Evolutionary conservation across 306 rosid genomes (phyloP).

Genomic region (Gleditsia sinensis): DNA sequence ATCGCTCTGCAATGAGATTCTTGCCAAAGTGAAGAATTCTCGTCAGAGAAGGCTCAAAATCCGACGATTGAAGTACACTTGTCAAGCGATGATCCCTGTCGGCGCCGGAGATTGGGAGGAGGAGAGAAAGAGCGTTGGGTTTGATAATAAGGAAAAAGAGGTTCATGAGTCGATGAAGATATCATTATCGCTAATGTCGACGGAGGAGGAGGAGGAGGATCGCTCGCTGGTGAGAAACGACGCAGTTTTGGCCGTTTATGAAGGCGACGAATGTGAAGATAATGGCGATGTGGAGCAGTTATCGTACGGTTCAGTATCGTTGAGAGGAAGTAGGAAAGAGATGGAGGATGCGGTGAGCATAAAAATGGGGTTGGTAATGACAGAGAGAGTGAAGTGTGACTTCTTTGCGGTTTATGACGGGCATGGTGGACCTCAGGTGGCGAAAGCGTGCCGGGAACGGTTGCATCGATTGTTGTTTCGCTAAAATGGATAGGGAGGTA

Average conservation of each 20-base stretch:
- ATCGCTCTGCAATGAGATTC: neutral
- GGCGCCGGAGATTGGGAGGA: neutral
- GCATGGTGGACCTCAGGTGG: slow-evolving; percentile 80
- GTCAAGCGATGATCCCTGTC: slow-evolving; percentile 37
- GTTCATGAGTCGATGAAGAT: slow-evolving; percentile 35
- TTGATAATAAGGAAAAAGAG: neutral
- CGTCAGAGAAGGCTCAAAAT: slow-evolving; percentile 44
- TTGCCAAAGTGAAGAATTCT: slow-evolving; percentile 31
- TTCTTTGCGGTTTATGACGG: slow-evolving; percentile 87
- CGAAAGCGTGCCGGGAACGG: slow-evolving; percentile 62
- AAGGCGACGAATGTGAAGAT: neutral
- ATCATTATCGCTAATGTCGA: slow-evolving; percentile 42
- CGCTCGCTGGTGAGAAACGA: slow-evolving; percentile 5
- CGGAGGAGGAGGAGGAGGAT: slow-evolving; percentile 30
- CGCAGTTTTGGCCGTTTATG: neutral
- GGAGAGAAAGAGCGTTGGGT: neutral
- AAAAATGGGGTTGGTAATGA: slow-evolving; percentile 55
- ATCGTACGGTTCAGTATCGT: slow-evolving; percentile 58
- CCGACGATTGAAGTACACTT: slow-evolving; percentile 52
- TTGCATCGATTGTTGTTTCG: slow-evolving; percentile 61
- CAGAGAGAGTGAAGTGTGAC: slow-evolving; percentile 45
- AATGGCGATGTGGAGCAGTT: neutral
- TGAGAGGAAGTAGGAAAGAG: slow-evolving; percentile 76
- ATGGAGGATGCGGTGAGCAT: slow-evolving; percentile 88
- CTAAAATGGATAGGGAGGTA: slow-evolving; percentile 59